Base-by-base conservation (phyloP, 768 basidiomycete genomes). In the Trametes cinnabarina region DNA sequence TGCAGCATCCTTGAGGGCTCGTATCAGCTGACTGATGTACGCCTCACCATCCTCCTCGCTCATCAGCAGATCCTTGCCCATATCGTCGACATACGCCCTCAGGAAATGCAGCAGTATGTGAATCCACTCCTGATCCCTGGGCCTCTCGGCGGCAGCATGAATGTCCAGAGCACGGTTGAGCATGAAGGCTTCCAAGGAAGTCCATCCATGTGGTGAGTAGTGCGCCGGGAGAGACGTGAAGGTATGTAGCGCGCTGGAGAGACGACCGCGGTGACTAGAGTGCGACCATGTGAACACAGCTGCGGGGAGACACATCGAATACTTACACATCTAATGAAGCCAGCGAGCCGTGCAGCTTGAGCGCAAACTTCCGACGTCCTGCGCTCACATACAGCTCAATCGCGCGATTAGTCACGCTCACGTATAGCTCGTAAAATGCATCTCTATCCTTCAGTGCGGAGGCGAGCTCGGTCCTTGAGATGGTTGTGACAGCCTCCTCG, bases 241-340 rank as follows among this genome's bases (percentile, higher is more conserved):
- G 40, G 87, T 84, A 22, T 82, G 76, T 23, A 91, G 75, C 4
- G 93, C 92, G 19, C 75, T 77, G 6, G 76, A 69, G 28, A 86
- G 73, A 15, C 84, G 83, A 34, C 79, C 81, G 34, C 92, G 88
- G 69, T 87, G 81, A 6, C 93, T 94, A 61, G 44, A 50, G 12
- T 14, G 1, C 17, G 9, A 22, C 22, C 40, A 19, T 25, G 35
- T 35, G 59, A 19, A n/a, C 30, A 37, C 44, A 23, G 19, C n/a
- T n/a, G n/a, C n/a, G n/a, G n/a, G n/a, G n/a, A n/a, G n/a, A n/a
- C n/a, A n/a, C n/a, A n/a, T n/a, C n/a, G n/a, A 4, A 26, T 4
- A 74, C 93, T 62, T 75, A 98, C 96, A 88, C 71, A 63, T 98
- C 94, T 35, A 98, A 80, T 15, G 90, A 91, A 3, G 94, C 96